phyloP scores from a whole-genome alignment of 805 yeast genomes.

The Spathaspora passalidarum region DNA sequence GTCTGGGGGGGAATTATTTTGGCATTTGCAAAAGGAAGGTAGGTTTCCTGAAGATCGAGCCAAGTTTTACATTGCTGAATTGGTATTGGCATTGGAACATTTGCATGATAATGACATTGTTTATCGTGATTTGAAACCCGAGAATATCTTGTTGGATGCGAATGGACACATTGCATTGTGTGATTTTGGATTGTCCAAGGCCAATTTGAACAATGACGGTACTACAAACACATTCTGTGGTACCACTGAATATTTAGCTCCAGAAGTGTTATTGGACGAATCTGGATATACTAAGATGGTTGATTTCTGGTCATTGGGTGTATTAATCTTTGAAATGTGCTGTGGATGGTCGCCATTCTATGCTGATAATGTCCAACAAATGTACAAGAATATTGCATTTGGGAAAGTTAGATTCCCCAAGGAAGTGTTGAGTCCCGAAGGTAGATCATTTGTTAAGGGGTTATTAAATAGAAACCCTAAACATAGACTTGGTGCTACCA shows the following conservation, averaged over 20 bases:
- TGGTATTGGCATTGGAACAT: conserved; percentile 89
- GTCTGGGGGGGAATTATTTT: conserved; percentile 96
- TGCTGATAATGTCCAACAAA: conserved; percentile 96
- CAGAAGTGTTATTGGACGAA: conserved; percentile 93
- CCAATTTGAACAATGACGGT: conserved; percentile 78
- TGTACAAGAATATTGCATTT: conserved; percentile 98
- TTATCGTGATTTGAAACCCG: conserved; percentile 96
- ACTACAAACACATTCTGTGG: conserved; percentile 98
- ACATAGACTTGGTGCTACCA: conserved; percentile 87
- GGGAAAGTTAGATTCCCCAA: conserved; percentile 97
- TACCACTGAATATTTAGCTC: conserved; percentile 96
- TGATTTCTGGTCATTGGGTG: conserved; percentile 98
- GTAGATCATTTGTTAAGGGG: conserved; percentile 94
- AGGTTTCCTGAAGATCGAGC: conserved; percentile 91
- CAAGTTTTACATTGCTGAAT: conserved; percentile 94
- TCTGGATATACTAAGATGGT: conserved; percentile 98
- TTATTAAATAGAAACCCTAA: conserved; percentile 91
- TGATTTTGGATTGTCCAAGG: conserved; percentile 95
- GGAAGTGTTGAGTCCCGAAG: conserved; percentile 89
- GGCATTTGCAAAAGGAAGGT: conserved; percentile 97
- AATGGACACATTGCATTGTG: conserved; percentile 97
- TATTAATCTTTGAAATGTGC: conserved; percentile 96
- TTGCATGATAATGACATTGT: conserved; percentile 94
- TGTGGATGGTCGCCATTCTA: conserved; percentile 99
- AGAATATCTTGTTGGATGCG: conserved; percentile 90